Percentiles rank a stretch among this genome's conserved stretches.
These are phyloP conservation scores for Musa acuminata DNA, from an alignment of 176 grass and related monocot genomes.

Conservation along the genomic window DNA sequence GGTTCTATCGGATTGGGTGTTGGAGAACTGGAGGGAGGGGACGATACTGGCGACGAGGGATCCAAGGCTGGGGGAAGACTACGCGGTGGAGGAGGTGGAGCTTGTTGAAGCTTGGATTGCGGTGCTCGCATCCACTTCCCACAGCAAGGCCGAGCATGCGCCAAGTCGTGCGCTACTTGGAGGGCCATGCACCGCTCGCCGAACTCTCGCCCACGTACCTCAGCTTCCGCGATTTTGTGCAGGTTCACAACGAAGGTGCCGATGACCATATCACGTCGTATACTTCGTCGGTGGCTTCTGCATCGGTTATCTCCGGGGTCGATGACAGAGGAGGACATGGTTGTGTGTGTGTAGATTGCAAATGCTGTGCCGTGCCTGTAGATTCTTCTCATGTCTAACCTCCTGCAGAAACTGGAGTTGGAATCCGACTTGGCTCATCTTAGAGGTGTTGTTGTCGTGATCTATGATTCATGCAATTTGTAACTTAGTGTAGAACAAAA, in stretches of 20 bases:
- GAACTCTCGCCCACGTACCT: constrained; percentile 6
- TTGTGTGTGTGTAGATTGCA: too few relatives aligned
- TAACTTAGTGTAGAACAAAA: too few relatives aligned
- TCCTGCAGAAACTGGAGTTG: too few relatives aligned
- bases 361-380: too few relatives aligned
- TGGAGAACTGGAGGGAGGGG: background rate
- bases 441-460: too few relatives aligned
- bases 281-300: constrained; percentile 1
- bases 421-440: too few relatives aligned
- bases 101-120: constrained; percentile 18
- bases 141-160: constrained; percentile 29
- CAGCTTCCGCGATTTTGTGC: background rate
- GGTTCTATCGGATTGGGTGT: constrained; percentile 17
- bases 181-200: constrained; percentile 3
- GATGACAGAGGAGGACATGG: too few relatives aligned
- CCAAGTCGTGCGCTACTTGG: constrained; percentile 30
- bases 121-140: constrained; percentile 18
- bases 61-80: background rate
- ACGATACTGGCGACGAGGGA: background rate
- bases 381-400: too few relatives aligned
- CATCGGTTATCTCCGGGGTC: too few relatives aligned
- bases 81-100: background rate
- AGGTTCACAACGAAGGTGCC: background rate
- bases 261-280: background rate
- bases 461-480: too few relatives aligned